phyloP scores from a whole-genome alignment of 1,284 basidiomycete genomes.

The Coniferiporia weirii region DNA sequence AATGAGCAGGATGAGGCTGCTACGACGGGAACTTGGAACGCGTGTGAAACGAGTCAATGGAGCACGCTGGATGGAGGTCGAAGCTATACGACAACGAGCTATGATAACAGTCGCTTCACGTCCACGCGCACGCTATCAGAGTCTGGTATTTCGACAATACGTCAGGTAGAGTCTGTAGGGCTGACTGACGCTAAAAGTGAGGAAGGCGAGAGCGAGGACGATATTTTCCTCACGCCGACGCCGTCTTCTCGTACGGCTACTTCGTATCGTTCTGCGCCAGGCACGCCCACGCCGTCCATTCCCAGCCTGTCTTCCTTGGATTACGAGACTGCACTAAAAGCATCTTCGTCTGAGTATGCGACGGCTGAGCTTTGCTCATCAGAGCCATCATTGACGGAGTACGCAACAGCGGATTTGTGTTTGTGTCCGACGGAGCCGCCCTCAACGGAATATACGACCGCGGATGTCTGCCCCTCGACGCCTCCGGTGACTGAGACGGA shows the following conservation, averaged over 20 bases:
- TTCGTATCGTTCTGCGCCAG: conserved; percentile 13
- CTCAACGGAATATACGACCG: conserved; percentile 46
- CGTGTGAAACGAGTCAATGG: conserved; percentile 1
- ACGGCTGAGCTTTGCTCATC: conserved; percentile 18
- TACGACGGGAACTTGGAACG: not conserved
- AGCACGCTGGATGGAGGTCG: conserved; percentile 19
- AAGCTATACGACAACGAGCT: conserved; percentile 22
- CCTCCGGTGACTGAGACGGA: conserved; percentile 31
- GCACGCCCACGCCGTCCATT: conserved; percentile 16
- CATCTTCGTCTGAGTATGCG: conserved; percentile 17
- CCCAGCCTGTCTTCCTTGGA: conserved; percentile 11
- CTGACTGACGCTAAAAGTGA: not conserved
- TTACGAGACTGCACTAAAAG: conserved; percentile 6
- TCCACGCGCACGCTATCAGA: conserved; percentile 11
- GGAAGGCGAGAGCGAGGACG: conserved; percentile 8
- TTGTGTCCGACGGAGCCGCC: conserved; percentile 45
- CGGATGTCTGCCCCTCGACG: conserved; percentile 42
- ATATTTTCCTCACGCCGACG: conserved; percentile 12
- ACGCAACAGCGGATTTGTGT: conserved; percentile 46
- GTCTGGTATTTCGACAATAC: conserved; percentile 9
- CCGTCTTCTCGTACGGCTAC: conserved; percentile 5
- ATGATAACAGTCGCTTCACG: conserved; percentile 2
- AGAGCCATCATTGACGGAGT: conserved; percentile 34
- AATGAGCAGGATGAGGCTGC: conserved; percentile 30
- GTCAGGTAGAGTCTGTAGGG: not conserved